Conservation (phyloP, 208 protist genomes). For the Novymonas esmeraldas region DNA sequence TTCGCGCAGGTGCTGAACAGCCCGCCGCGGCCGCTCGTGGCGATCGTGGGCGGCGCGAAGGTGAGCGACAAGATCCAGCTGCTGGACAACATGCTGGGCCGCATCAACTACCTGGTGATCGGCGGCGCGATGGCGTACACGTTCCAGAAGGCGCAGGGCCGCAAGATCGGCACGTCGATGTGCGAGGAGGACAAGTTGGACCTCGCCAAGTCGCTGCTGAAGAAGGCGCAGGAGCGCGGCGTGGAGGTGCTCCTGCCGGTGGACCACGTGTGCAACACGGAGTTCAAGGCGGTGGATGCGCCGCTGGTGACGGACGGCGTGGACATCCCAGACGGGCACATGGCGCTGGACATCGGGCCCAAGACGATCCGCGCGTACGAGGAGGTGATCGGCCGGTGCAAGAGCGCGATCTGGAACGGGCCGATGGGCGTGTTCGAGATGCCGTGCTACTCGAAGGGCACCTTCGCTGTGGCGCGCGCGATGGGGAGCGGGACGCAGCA, state of each 20-base stretch:
- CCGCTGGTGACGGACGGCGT: slow-evolving; percentile 69
- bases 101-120: slow-evolving; percentile 99
- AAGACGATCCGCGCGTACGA: slow-evolving; percentile 88
- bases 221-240: slow-evolving; percentile 94
- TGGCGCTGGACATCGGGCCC: slow-evolving; percentile 97
- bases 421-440: slow-evolving; percentile 99
- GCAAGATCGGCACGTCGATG: slow-evolving; percentile 95
- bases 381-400: slow-evolving; percentile 76
- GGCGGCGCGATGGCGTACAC: slow-evolving; percentile 99
- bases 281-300: slow-evolving; percentile 85
- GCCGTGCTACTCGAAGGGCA: slow-evolving; percentile 94
- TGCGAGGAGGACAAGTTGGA: slow-evolving; percentile 93
- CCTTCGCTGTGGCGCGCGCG: slow-evolving; percentile 83
- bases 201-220: slow-evolving; percentile 89
- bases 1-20: slow-evolving; percentile 95
- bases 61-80: slow-evolving; percentile 99
- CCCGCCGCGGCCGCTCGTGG: slow-evolving; percentile 91
- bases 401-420: slow-evolving; percentile 98
- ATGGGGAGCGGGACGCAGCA: slow-evolving; percentile 74
- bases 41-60: slow-evolving; percentile 98
- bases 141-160: slow-evolving; percentile 93
- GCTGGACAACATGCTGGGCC: slow-evolving; percentile 98
- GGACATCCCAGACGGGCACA: slow-evolving; percentile 85
- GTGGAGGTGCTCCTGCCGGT: slow-evolving; percentile 97
- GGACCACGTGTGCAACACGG: slow-evolving; percentile 96